phyloP scores from a whole-genome alignment of 768 basidiomycete species.

The Peribolospora baueri region DNA sequence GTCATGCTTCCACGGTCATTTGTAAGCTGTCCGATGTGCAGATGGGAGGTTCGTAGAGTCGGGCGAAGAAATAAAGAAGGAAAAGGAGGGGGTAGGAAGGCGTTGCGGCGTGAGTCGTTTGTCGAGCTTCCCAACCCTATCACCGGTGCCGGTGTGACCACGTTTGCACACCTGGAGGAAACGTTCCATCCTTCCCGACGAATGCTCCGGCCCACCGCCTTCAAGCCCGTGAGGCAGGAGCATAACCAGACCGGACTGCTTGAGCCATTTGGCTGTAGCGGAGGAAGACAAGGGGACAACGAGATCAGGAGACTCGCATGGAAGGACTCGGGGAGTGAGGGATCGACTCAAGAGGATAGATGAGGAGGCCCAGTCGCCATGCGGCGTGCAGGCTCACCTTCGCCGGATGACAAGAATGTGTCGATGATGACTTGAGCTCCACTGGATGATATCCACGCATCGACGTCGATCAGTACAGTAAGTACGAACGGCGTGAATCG shows the following conservation, averaged over 20 bases:
- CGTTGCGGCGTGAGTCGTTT: too few species aligned
- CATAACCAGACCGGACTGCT: slow-evolving; percentile 66
- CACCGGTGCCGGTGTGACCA: neutral
- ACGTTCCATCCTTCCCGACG: slow-evolving; percentile 51
- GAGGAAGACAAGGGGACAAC: slow-evolving; percentile 74
- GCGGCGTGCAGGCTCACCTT: slow-evolving; percentile 32
- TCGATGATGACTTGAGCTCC: slow-evolving; percentile 48
- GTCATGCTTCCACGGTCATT: slow-evolving; percentile 31
- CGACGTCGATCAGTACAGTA: neutral
- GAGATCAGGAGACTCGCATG: slow-evolving; percentile 30
- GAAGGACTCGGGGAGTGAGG: neutral
- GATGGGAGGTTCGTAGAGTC: neutral
- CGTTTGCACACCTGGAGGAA: slow-evolving; percentile 45
- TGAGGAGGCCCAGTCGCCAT: too few species aligned
- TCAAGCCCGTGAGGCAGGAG: slow-evolving; percentile 74
- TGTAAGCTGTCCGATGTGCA: slow-evolving; percentile 31
- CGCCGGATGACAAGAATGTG: slow-evolving; percentile 59
- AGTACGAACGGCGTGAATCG: slow-evolving; percentile 15
- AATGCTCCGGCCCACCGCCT: slow-evolving; percentile 83
- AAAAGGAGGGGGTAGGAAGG: neutral
- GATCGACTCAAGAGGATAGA: neutral
- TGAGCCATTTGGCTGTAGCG: slow-evolving; percentile 77
- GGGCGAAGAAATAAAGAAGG: neutral
- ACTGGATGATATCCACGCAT: neutral
- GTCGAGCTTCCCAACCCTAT: too few species aligned